Evolutionary conservation across 768 basidiomycete genomes (phyloP), one percentile per base, ranked within the genome.

Genomic region (Mycena filopes): DNA sequence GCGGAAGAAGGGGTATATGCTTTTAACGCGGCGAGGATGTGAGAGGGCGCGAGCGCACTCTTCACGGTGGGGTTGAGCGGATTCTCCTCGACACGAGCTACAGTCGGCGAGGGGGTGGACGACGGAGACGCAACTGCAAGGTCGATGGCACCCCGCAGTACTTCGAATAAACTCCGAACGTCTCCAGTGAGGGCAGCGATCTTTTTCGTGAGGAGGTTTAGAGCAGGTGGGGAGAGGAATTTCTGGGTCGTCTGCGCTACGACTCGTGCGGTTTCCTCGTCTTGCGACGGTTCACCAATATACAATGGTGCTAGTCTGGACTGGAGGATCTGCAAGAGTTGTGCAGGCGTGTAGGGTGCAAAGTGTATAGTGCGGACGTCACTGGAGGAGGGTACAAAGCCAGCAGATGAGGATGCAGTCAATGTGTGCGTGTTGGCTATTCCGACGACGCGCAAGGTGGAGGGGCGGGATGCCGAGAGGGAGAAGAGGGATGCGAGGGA

Each of bases 371-470:
- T 94, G 26, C 80, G 77, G 25, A 90, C 85, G 50, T 80, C 71
- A 31, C 73, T 73, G 50, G 83, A 74, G 63, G 71, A 82, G 64
- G 74, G 58, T 25, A 77, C 73, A 11, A 77, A 73, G 15, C 71
- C 76, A 0, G 81, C 73, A 11, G 78, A 74, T 15, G 80, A 80
- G 0, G 88, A 82, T 3, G 88, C 84, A 2, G 91, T 89, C 26
- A 96, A 86, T 7, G 93, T 94, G 71, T 95, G 94, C 2, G 92
- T 93, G 71, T 96, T 96, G 42, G 94, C 93, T 73, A 96, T 95
- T 40, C 91, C 93, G 70, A 96, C 89, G 42, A 95, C 75, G 50
- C 93, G 87, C 60, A 95, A 75, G 40, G 77, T 79, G 12, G 84
- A 76, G 1, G 84, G 74, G 54, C 86, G 78, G 5, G 82, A 76